Evolutionary conservation across 305 asterid genomes (phyloP).

Genomic region (Coffea humblotiana): DNA sequence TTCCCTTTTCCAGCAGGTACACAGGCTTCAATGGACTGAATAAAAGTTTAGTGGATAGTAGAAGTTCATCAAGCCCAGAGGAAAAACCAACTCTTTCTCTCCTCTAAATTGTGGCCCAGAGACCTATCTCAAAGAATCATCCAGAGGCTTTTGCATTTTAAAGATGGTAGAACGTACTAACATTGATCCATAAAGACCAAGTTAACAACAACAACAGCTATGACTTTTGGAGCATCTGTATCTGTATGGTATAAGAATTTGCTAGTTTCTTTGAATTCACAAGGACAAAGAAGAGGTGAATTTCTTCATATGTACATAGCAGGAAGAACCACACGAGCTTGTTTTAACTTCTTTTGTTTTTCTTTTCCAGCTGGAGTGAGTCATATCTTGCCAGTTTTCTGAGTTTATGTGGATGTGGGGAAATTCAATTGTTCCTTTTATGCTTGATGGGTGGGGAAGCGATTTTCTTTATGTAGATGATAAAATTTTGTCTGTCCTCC

Average conservation of each 20-base stretch:
- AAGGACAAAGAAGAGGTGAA: constrained; percentile 1
- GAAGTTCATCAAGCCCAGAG: background rate
- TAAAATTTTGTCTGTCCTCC: background rate
- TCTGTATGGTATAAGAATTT: background rate
- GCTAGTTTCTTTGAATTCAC: constrained; percentile 1
- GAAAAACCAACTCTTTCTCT: background rate
- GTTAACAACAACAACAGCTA: background rate
- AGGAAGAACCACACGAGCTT: constrained; percentile 1
- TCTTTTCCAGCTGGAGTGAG: background rate
- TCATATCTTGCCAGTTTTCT: constrained; percentile 1
- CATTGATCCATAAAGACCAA: background rate
- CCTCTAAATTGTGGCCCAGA: background rate
- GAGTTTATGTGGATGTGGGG: background rate
- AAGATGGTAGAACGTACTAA: constrained; percentile 1
- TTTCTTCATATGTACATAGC: constrained; percentile 3
- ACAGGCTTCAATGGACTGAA: background rate
- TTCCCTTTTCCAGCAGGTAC: background rate
- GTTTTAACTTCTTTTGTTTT: background rate
- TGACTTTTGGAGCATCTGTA: background rate
- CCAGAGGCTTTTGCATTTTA: background rate
- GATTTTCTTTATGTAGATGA: background rate
- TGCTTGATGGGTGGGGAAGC: background rate
- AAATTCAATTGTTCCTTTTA: constrained; percentile 4
- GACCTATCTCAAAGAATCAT: background rate
- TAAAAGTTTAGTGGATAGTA: background rate